These are phyloP conservation scores for Plasmodium gaboni DNA, from an alignment of 169 alveolate genomes.

Conservation along the genomic window DNA sequence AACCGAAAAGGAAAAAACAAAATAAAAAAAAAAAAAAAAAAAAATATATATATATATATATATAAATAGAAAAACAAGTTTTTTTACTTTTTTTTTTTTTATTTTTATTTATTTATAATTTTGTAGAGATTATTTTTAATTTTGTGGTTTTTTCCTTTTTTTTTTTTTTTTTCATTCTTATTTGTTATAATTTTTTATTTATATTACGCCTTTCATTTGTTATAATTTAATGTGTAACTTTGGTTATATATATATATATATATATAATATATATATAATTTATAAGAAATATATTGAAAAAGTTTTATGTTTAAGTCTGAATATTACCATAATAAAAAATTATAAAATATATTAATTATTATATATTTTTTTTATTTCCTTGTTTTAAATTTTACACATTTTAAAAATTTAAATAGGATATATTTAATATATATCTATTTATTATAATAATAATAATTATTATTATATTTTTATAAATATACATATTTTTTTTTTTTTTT, in stretches of 20 bases:
- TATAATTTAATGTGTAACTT: neutral
- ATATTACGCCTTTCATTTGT: neutral
- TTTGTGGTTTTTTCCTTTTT: neutral
- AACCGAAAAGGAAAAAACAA: slow-evolving; percentile 8
- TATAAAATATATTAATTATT: too few relatives aligned
- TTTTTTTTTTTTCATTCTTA: neutral
- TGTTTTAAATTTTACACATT: too few relatives aligned
- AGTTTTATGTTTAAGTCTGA: too few relatives aligned
- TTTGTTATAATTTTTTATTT: slow-evolving; percentile 6
- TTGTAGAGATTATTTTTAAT: neutral
- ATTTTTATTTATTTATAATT: neutral
- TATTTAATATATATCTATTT: too few relatives aligned
- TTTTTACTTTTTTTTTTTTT: neutral
- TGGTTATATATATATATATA: too few relatives aligned
- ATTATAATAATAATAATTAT: too few relatives aligned
- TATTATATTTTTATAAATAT: too few relatives aligned
- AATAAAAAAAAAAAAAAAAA: slow-evolving; percentile 19
- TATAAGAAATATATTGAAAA: too few relatives aligned
- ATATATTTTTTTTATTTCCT: too few relatives aligned
- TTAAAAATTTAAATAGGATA: too few relatives aligned
- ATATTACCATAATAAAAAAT: too few relatives aligned
- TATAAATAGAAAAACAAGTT: neutral
- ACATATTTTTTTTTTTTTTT: slow-evolving; percentile 11
- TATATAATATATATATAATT: too few relatives aligned
- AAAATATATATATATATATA: neutral